Conservation (phyloP, 257 asterid species). For the Avicennia marina region DNA sequence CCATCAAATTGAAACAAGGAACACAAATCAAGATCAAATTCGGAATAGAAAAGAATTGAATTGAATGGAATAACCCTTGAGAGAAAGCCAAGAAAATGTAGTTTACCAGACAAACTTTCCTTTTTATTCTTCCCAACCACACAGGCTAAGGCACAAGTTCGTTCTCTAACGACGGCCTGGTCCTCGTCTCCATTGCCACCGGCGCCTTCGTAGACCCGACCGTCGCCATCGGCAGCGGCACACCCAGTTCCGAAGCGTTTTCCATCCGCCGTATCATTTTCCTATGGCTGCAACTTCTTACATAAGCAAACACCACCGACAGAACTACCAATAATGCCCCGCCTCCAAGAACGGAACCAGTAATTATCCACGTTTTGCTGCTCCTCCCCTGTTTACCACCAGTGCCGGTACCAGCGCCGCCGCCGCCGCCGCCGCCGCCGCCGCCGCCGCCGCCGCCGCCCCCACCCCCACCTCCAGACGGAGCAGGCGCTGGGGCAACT, state of each 20-base stretch:
- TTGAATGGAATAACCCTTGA: too few species aligned
- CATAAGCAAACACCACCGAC: constrained; percentile 21
- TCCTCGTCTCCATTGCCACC: constrained; percentile 46
- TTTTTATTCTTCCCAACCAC: too few species aligned
- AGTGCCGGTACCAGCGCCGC: constrained; percentile 38
- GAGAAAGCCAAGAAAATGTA: too few species aligned
- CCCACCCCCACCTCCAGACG: too few species aligned
- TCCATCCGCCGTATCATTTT: constrained; percentile 49
- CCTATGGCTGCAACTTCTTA: constrained; percentile 22
- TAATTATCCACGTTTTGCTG: constrained; percentile 28
- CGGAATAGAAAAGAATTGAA: too few species aligned
- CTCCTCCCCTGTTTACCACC: not conserved
- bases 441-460: constrained; percentile 36
- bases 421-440: constrained; percentile 24
- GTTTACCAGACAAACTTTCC: too few species aligned
- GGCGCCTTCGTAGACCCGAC: constrained; percentile 50
- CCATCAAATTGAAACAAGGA: too few species aligned
- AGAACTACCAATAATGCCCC: constrained; percentile 19
- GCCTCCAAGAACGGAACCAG: constrained; percentile 48
- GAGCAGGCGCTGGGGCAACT: constrained; percentile 29
- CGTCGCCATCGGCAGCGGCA: constrained; percentile 38
- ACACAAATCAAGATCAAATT: too few species aligned
- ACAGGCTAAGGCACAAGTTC: not conserved
- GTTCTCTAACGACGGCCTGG: constrained; percentile 32
- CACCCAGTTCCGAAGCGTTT: constrained; percentile 46